These are phyloP conservation scores for Gracilaria gracilis DNA, from an alignment of 23 red algal species.

Conservation along the genomic window DNA sequence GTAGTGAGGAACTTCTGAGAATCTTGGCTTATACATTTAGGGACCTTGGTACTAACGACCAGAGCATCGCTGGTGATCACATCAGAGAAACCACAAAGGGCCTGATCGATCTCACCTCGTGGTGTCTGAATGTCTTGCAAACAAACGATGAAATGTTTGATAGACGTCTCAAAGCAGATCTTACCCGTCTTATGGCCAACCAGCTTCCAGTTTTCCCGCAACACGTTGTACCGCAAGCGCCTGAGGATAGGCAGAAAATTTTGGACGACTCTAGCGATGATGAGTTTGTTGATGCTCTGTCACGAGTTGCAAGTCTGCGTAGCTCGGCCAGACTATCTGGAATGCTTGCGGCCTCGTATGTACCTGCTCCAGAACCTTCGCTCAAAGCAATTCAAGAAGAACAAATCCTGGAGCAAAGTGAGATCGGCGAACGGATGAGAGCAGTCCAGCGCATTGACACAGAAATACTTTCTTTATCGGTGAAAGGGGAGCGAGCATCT, in stretches of 20 bases:
- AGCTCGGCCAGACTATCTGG: conserved; percentile 43
- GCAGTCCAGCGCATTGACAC: conserved; percentile 45
- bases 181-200: conserved; percentile 42
- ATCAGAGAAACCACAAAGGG: conserved; percentile 49
- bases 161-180: conserved; percentile 69
- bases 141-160: conserved; percentile 78
- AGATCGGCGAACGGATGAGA: not conserved
- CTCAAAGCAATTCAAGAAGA: not conserved
- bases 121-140: conserved; percentile 74
- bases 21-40: conserved; percentile 49
- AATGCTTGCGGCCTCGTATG: not conserved
- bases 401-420: not conserved
- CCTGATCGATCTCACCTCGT: conserved; percentile 59
- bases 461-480: conserved; percentile 7
- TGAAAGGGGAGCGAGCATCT: conserved; percentile 39
- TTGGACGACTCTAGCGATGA: conserved; percentile 52
- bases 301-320: conserved; percentile 60
- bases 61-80: not conserved
- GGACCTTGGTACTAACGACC: not conserved
- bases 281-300: conserved; percentile 76
- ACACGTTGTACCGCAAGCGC: not conserved
- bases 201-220: conserved; percentile 50
- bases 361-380: not conserved
- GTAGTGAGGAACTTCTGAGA: conserved; percentile 29
- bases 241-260: not conserved